Base-by-base conservation (phyloP, 192 early-diverging fungal species). In the Coemansia sp. region DNA sequence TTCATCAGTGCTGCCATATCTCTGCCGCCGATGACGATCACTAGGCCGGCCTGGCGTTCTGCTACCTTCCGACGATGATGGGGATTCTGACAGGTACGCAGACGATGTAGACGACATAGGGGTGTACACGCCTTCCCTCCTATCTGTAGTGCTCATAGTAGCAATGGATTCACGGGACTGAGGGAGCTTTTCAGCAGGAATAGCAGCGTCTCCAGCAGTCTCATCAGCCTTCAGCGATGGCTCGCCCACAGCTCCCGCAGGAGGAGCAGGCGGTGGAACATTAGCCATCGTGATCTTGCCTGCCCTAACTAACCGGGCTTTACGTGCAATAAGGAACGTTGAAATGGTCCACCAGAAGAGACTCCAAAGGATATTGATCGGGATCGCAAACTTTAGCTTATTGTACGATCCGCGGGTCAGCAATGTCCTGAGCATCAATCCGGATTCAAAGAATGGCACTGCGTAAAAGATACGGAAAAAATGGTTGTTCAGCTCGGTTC, bases 391-490 rank as follows among this genome's bases (percentile, higher is more conserved):
- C 18, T 61, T 18, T 33, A 58, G 30, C 74, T 70, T 76, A 56
- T 70, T 58, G 45, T 77, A 82, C 0, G 70, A 70, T 23, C 74
- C 74, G 33, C 58, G 12, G 1, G 75, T 77, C 57, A 82, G 48
- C 59, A 82, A 25, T 1, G 70, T 74, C 16, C 79, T 63, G 51
- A 77, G 56, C 29, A 63, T 66, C 12, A 82, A 29, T 0, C 74
- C 74, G 1, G 75, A 58, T 48, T 46, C 67, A 42, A 65, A 42
- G 30, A 82, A 82, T 16, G 79, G 79, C 46, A 67, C 46, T 6
- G 79, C 79, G n/a, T 74, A 77, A 21, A 30, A 37, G 43, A 76
- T 74, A 21, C 74, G 71, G 75, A 82, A 82, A 58, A 82, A 82
- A 58, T 70, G 70, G 52, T 65, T 73, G 68, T 77, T 82, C 28